Evolutionary conservation across 1,284 basidiomycete genomes (phyloP), one percentile per base, ranked within the genome.

Genomic region (Puccinia polysora): DNA sequence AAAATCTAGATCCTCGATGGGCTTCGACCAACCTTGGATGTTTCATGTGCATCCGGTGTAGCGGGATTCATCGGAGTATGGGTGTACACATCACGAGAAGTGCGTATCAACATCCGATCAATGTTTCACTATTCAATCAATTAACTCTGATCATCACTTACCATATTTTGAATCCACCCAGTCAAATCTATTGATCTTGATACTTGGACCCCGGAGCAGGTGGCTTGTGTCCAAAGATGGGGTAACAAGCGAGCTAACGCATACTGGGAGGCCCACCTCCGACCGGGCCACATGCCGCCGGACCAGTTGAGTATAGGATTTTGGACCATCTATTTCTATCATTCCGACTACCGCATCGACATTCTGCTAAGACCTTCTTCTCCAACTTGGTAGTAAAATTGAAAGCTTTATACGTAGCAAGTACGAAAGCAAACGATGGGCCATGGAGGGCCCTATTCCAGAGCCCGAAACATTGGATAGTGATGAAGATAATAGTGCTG

Each of bases 131-230:
- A n/a, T n/a, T n/a, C n/a, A n/a, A n/a, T n/a, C n/a, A n/a, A n/a
- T n/a, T n/a, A n/a, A 2, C 34, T 25, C 28, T 56, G 14, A 58
- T 40, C n/a, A n/a, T n/a, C n/a, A n/a, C n/a, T n/a, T n/a, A n/a
- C 1, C 18, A 49, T 65, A 72, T 77, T 73, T 25, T 7, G 36
- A 20, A 20, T n/a, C n/a, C 5, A 28, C 49, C 23, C 2, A 83
- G 91, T 98, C 79, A 97, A 97, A 80, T 96, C 92, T 7, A 92
- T 98, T 74, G 95, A 98, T 82, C 86, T 98, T 53, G 95, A 98
- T 78, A 88, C 91, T 23, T 98, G 95, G 95, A 96, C 91, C 3
- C 90, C 91, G 0, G 94, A 97, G 78, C 95, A 98, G 82, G 95
- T 98, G 89, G 87, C 88, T 88, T 88, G 86, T 1, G 87, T 97